Evolutionary conservation across 306 rosid species (phyloP), one percentile per base, ranked within the genome.

Genomic region (Pyrus bretschneideri): DNA sequence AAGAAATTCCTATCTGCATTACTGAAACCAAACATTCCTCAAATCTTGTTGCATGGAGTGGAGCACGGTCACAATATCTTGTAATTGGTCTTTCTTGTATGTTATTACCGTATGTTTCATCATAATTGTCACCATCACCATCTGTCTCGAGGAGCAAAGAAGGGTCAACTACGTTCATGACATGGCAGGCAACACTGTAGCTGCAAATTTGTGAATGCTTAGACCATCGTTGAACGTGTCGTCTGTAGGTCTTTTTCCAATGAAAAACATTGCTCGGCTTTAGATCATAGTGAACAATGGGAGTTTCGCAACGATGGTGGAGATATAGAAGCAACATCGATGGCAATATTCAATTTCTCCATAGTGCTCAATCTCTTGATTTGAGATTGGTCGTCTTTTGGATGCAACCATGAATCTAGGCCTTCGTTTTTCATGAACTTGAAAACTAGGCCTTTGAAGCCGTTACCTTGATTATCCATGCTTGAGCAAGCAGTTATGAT

Each of bases 91-190:
- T 22, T 9, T 57, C 29, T 10, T 57, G 62, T n/a, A 57, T 57
- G 25, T 57, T 57, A 38, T 45, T 12, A 13, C 38, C 22, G 12
- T 42, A 4, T 21, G 14, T 1, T 10, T 59, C 45, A 10, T 30
- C 46, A 7, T 29, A 21, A 3, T 35, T 21, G 3, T 60, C 73
- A 38, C 74, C 45, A 29, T 21, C 69, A 25, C 77, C 75, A 40
- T 81, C 66, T 69, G 82, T 51, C 27, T 35, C 63, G 42, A n/a
- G 67, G 19, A 74, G 30, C 61, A 87, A 30, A 4, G n/a, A 77
- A 55, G 82, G 87, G 54, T 87, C 91, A 33, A 67, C 29, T 22
- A 84, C 64, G 58, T 87, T 87, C 72, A 82, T 86, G 55, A 33
- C 81, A 65, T 66, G 76, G 6, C 45, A 3, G 83, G 76, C 19